Percentiles rank a stretch among this genome's conserved stretches.
Evolutionary conservation across 441 rosid genomes (phyloP).

Genomic region (Pelargonium citronellum): DNA sequence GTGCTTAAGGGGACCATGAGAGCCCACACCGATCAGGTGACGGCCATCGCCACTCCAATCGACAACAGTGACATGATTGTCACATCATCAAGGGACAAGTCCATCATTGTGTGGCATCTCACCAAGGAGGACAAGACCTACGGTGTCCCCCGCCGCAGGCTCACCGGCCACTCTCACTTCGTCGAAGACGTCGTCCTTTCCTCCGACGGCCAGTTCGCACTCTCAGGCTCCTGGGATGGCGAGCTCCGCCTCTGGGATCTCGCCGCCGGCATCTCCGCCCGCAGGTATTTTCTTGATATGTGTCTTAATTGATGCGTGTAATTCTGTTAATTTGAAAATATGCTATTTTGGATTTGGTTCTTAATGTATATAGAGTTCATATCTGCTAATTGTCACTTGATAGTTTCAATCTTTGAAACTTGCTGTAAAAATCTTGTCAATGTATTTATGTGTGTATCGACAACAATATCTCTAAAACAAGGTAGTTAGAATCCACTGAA

Average conservation of each 20-base stretch:
- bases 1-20: constrained; percentile 80
- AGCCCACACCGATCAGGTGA: constrained; percentile 92
- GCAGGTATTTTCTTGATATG: constrained; percentile 26
- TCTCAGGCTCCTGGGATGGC: constrained; percentile 95
- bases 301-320: too few species aligned
- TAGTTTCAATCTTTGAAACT: too few species aligned
- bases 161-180: constrained; percentile 89
- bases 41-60: constrained; percentile 83
- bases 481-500: too few species aligned
- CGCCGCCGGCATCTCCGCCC: constrained; percentile 58
- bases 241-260: constrained; percentile 99
- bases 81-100: constrained; percentile 87
- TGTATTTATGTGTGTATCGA: too few species aligned
- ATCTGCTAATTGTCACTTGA: too few species aligned
- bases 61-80: constrained; percentile 90
- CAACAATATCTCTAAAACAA: too few species aligned
- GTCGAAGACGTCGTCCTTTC: constrained; percentile 93
- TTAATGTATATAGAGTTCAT: too few species aligned
- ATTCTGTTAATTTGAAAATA: too few species aligned
- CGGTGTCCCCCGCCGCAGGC: constrained; percentile 78
- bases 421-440: too few species aligned
- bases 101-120: constrained; percentile 79
- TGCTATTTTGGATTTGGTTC: too few species aligned
- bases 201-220: constrained; percentile 92
- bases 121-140: constrained; percentile 71